Evolutionary conservation across 2,329 filamentous ascomycete species (phyloP).

Genomic region (Gaeumannomyces tritici): DNA sequence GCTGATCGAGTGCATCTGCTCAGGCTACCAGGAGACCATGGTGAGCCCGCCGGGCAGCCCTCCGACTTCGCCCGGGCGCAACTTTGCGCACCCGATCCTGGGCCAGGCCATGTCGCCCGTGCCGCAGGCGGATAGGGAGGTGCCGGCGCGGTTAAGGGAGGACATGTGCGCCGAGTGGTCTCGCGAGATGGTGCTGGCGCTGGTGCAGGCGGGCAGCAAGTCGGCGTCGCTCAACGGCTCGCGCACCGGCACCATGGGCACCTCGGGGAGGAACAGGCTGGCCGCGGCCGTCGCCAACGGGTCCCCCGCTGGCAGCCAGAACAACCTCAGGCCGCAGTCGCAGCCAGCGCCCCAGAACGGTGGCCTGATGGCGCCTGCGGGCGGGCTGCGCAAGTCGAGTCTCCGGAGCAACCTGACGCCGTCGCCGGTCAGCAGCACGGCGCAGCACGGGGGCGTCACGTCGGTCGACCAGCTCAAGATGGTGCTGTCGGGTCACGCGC

Average conservation of each 20-base stretch:
- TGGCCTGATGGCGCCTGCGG: conserved; percentile 10
- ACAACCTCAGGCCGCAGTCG: conserved; percentile 40
- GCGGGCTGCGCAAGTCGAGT: conserved; percentile 39
- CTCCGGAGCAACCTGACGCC: conserved; percentile 41
- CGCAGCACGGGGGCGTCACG: conserved; percentile 35
- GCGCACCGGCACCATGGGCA: conserved; percentile 49
- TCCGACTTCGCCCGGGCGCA: conserved; percentile 57
- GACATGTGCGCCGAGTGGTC: conserved; percentile 75
- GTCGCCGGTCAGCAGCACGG: conserved; percentile 19
- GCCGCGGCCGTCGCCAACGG: conserved; percentile 24
- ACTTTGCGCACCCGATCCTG: conserved; percentile 52
- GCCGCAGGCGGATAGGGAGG: conserved; percentile 34
- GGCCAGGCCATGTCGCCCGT: conserved; percentile 31
- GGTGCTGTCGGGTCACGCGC: conserved; percentile 43
- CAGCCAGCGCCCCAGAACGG: conserved; percentile 19
- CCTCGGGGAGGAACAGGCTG: conserved; percentile 15
- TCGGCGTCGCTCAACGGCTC: conserved; percentile 71
- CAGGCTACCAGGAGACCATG: conserved; percentile 53
- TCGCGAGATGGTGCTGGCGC: conserved; percentile 60
- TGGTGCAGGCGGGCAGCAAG: conserved; percentile 59
- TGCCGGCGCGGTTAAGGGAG: conserved; percentile 60
- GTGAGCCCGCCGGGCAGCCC: conserved; percentile 60
- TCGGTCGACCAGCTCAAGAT: conserved; percentile 56
- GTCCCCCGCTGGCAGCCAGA: conserved; percentile 38
- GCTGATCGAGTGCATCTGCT: conserved; percentile 65